Percentiles rank a stretch among this genome's conserved stretches.
Evolutionary conservation across 176 grass and related monocot genomes (phyloP).

Genomic region (Carex myosuroides): DNA sequence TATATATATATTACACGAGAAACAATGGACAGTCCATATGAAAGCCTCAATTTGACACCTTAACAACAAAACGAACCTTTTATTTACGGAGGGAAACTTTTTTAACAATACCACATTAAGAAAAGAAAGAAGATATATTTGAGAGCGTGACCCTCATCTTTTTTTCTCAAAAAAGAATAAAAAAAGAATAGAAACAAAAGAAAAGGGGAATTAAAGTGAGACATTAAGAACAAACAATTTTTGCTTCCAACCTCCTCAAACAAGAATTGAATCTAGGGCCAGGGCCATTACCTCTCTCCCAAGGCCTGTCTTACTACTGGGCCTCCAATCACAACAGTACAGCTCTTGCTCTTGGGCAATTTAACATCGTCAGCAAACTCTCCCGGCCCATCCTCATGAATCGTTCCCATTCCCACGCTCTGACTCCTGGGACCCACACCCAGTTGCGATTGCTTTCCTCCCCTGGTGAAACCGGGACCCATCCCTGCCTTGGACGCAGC

Average conservation of each 20-base stretch:
- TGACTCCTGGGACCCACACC: conserved; percentile 31
- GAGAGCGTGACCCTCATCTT: too few species aligned
- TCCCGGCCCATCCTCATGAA: conserved; percentile 61
- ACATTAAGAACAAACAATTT: not conserved
- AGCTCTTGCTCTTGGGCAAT: conserved; percentile 35
- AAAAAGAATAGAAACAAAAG: too few species aligned
- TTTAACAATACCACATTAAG: too few species aligned
- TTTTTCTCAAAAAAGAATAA: too few species aligned
- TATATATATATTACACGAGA: too few species aligned
- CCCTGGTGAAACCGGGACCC: not conserved
- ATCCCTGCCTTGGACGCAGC: conserved; percentile 16
- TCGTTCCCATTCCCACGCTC: conserved; percentile 33
- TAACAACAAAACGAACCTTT: too few species aligned
- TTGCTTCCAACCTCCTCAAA: not conserved
- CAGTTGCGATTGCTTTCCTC: not conserved
- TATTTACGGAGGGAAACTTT: too few species aligned
- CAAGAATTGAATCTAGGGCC: not conserved
- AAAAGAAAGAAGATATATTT: too few species aligned
- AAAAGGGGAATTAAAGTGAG: too few species aligned
- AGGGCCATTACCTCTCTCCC: not conserved
- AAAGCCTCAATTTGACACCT: too few species aligned
- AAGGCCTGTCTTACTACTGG: not conserved
- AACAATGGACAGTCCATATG: too few species aligned
- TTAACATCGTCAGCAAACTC: conserved; percentile 31
- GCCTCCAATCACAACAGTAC: conserved; percentile 27